A percentile compares a stretch with the other conserved stretches of the same genome.
Conservation (phyloP, 768 basidiomycete genomes). For the Russula vinacea region DNA sequence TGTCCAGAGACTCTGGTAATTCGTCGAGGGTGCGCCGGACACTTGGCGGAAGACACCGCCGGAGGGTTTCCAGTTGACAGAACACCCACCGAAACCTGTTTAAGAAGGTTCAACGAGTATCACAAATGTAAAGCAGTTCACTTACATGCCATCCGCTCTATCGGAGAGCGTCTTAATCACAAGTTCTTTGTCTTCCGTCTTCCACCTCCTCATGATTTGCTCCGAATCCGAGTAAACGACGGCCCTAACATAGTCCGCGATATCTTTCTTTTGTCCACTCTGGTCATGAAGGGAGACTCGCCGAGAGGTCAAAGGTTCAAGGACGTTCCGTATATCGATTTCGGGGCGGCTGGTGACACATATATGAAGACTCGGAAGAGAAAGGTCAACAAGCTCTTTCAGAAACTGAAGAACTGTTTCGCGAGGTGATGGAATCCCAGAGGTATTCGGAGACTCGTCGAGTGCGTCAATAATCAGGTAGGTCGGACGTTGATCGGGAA, state of each 20-base stretch:
- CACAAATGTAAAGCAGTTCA: background rate
- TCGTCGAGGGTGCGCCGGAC: background rate
- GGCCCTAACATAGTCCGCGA: background rate
- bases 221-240: background rate
- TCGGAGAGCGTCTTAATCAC: background rate
- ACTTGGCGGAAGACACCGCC: background rate
- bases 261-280: background rate
- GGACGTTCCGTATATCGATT: background rate
- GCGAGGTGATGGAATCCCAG: background rate
- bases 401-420: background rate
- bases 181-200: background rate
- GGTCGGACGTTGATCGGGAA: background rate
- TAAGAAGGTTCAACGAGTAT: background rate
- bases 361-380: background rate
- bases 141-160: background rate
- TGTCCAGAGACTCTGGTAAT: background rate
- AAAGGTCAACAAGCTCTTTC: background rate
- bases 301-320: background rate
- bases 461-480: constrained; percentile 11
- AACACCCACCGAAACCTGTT: background rate
- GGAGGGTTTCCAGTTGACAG: background rate
- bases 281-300: background rate
- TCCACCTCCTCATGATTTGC: background rate
- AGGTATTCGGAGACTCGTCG: constrained; percentile 6
- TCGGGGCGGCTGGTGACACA: background rate